Evolutionary conservation across 306 rosid species (phyloP), one percentile per base, ranked within the genome.

Genomic region (Trifolium fragiferum): DNA sequence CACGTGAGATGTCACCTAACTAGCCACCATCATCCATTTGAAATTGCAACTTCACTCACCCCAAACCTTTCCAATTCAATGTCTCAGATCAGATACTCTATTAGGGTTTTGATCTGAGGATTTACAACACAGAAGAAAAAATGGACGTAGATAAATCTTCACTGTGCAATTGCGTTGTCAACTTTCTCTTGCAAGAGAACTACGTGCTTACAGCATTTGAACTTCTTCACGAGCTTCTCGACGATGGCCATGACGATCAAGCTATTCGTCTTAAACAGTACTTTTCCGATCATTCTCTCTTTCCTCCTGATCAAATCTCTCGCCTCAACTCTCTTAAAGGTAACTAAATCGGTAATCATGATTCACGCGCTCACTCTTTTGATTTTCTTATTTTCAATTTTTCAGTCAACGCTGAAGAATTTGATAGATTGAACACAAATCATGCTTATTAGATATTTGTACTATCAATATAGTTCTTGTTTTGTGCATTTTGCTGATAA

Each of bases 221-320:
- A 91, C 99, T 94, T 21, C 99, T 94, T 69, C 99, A 94, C 73
- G 99, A 94, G 92, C 99, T 94, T 67, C 99, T 92, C 67, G 96
- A 92, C 7, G 97, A 94, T 77, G 97, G 96, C 68, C 88, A 88
- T 16, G 89, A 86, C 72, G 85, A 87, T 61, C 97, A 94, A 47
- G 97, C 99, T 32, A 94, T 94, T 81, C 99, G 99, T 21, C 97
- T 94, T 85, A 90, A 87, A 66, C 77, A 86, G 4, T 89, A 81
- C 86, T 92, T 94, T 84, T 84, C 99, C 46, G 90, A 92, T 82
- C 78, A 89, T 55, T 80, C 92, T 13, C 92, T 85, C 37, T 94
- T 94, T 75, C 96, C 97, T 20, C 88, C 95, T 49, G 90, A 90
- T 84, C 93, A 87, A 74, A 94, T 94, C 94, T 79, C 93, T 23